Base-by-base conservation (phyloP, 805 yeast genomes). In the Starmerella apicola region DNA sequence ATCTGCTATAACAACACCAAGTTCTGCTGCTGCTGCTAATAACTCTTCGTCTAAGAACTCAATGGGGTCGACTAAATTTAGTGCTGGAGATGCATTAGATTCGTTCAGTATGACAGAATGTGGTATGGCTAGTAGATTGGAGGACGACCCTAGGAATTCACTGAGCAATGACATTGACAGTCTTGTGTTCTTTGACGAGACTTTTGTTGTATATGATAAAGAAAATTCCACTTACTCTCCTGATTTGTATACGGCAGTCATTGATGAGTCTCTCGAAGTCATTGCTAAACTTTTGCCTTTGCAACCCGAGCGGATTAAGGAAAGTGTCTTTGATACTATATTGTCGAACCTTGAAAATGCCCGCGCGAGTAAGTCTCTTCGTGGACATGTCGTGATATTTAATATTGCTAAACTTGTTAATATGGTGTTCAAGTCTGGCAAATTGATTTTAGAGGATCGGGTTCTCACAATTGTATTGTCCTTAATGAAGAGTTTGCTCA, bases 281-380 rank as follows among this genome's bases (percentile, higher is more conserved):
- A 82, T 85, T 54, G 74, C 81, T 4, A 54, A 70, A 7, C 66
- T 80, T 1, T 79, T 88, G 48, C 82, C 93, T 0, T 64, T 67
- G 42, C 69, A 88, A 49, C 74, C 86, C 6, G 60, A 73, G 4
- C 81, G 83, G 45, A 80, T 91, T 38, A 96, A 88, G 53, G 77
- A 79, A 42, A 84, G 96, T 1, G 66, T 91, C n/a, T 59, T 91
- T 17, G 96, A 88, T 52, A 81, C 77, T 39, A 59, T 91, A 45
- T 70, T 85, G 48, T 64, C 78, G 3, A 65, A 69, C 15, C 45
- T 78, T 28, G 51, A 49, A 25, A 43, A 34, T 31, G 27, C 62
- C 71, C 35, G 64, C 3, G n/a, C 30, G 12, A 6, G n/a, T 4
- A 33, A 21, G 20, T 34, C 42, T 1, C 18, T 21, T 5, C 28